A percentile compares a stretch with the other conserved stretches of the same genome.
Evolutionary conservation across 1,284 basidiomycete genomes (phyloP).

Genomic region (Rhodotorula sp.): DNA sequence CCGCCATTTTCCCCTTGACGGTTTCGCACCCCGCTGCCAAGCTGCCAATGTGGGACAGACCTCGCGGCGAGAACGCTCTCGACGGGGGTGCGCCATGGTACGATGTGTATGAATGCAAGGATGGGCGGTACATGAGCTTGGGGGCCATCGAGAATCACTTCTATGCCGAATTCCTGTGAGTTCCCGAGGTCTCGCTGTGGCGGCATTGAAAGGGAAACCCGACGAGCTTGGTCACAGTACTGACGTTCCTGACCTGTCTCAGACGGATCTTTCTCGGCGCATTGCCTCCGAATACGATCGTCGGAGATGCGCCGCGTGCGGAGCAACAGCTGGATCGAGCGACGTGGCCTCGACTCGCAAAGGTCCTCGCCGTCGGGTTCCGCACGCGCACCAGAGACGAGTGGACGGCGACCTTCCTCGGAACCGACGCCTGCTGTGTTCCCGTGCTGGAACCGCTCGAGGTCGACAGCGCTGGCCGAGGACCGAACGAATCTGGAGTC

Average conservation of each 20-base stretch:
- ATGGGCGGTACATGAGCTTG: slow-evolving; percentile 72
- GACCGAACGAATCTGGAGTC: slow-evolving; percentile 31
- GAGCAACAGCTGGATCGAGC: slow-evolving; percentile 51
- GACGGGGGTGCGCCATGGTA: slow-evolving; percentile 79
- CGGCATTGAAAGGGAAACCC: not conserved
- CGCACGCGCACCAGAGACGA: slow-evolving; percentile 61
- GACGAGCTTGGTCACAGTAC: not conserved
- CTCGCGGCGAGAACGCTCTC: slow-evolving; percentile 63
- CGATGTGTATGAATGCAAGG: slow-evolving; percentile 68
- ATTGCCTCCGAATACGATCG: slow-evolving; percentile 41
- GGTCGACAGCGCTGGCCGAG: slow-evolving; percentile 39
- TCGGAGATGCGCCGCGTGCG: slow-evolving; percentile 29
- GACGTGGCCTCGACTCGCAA: slow-evolving; percentile 62
- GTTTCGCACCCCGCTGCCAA: slow-evolving; percentile 52
- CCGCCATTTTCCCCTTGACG: slow-evolving; percentile 68
- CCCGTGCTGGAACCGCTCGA: slow-evolving; percentile 60
- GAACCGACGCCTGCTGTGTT: slow-evolving; percentile 71
- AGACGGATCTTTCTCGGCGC: not conserved
- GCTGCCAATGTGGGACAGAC: slow-evolving; percentile 49
- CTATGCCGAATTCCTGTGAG: slow-evolving; percentile 61
- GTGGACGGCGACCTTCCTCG: slow-evolving; percentile 69
- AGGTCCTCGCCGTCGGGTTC: slow-evolving; percentile 67
- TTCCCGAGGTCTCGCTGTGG: slow-evolving; percentile 33
- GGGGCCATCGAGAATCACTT: slow-evolving; percentile 72
- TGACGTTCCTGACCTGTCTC: not conserved